Evolutionary conservation across 2,329 filamentous ascomycete genomes (phyloP), one percentile per base, ranked within the genome.

Genomic region (Lachnellula cervina): DNA sequence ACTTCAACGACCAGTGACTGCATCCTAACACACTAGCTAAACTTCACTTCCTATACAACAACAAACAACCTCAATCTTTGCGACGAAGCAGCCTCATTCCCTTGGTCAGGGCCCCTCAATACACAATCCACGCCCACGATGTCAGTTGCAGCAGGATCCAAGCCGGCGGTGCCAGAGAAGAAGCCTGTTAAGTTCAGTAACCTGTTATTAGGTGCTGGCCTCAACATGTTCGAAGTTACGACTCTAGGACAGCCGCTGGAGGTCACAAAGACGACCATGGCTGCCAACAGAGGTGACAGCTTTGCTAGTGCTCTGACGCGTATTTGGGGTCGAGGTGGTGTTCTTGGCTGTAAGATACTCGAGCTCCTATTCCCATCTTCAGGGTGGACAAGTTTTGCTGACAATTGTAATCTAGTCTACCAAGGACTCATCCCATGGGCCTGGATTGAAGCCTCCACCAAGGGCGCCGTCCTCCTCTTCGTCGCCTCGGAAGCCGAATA

Each of bases 171-270:
- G 76, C 77, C 72, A 74, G 92, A 97, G 87, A 97, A 97, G 89
- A 97, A 97, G 85, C 94, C 94, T 65, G 84, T 99, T 84, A 97
- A 97, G 85, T 97, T 97, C 83, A 96, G 91, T 80, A 99, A 99
- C 80, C 76, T 99, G 83, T 80, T 99, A 70, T 84, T 71, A 57
- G 68, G 69, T 56, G 69, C 69, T 52, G 63, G 66, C 37, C 61
- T 70, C 55, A 70, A 70, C 57, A 61, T 70, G 63, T 70, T 70
- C 60, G 68, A 70, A 59, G 80, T 88, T 71, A 83, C 79, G 62
- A 81, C 80, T 57, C 74, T 81, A 63, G 77, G 78, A 64, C 81
- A 95, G 83, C 94, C 94, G 66, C 83, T 99, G 74, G 94, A 99
- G 82, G 94, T 99, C 76, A 83, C 89, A 81, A 99, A 99, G 89